Evolutionary conservation across 176 grass and related monocot species (phyloP).

Genomic region (Oryza longistaminata): DNA sequence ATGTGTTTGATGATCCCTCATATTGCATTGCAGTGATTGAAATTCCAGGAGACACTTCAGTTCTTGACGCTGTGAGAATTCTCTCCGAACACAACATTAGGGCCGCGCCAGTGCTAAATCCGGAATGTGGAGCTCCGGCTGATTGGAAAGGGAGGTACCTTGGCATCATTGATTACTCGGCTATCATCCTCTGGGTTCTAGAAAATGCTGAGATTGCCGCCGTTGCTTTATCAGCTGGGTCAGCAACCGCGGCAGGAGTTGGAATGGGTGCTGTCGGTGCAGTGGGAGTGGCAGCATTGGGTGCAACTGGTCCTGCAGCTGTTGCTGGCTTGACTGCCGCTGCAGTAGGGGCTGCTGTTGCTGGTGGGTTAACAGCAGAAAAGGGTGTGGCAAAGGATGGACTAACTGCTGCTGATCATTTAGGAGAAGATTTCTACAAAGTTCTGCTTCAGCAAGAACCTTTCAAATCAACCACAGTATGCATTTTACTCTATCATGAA

Average conservation of each 20-base stretch:
- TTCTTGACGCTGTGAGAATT: slow-evolving; percentile 72
- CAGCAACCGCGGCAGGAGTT: slow-evolving; percentile 54
- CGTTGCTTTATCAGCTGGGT: slow-evolving; percentile 53
- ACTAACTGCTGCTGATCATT: slow-evolving; percentile 46
- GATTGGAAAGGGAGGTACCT: slow-evolving; percentile 76
- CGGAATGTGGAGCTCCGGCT: slow-evolving; percentile 38
- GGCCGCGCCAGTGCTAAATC: slow-evolving; percentile 72
- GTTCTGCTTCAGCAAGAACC: slow-evolving; percentile 74
- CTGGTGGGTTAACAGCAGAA: slow-evolving; percentile 57
- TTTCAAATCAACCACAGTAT: slow-evolving; percentile 79
- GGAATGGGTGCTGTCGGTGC: slow-evolving; percentile 56
- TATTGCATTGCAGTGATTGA: slow-evolving; percentile 63
- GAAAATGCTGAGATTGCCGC: slow-evolving; percentile 75
- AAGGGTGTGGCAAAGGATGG: slow-evolving; percentile 62
- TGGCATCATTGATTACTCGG: slow-evolving; percentile 76
- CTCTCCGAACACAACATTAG: slow-evolving; percentile 82
- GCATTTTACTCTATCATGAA: slow-evolving; percentile 4
- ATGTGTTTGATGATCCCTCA: not conserved
- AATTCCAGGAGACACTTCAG: slow-evolving; percentile 65
- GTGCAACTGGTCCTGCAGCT: slow-evolving; percentile 51
- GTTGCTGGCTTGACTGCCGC: slow-evolving; percentile 58
- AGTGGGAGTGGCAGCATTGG: slow-evolving; percentile 43
- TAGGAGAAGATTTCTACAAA: slow-evolving; percentile 74
- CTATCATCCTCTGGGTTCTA: slow-evolving; percentile 78
- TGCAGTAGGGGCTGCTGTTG: slow-evolving; percentile 61